Percentiles rank a stretch among this genome's conserved stretches.
Conservation (phyloP, 2,329 filamentous ascomycete species). For the Rutstroemia sp. region DNA sequence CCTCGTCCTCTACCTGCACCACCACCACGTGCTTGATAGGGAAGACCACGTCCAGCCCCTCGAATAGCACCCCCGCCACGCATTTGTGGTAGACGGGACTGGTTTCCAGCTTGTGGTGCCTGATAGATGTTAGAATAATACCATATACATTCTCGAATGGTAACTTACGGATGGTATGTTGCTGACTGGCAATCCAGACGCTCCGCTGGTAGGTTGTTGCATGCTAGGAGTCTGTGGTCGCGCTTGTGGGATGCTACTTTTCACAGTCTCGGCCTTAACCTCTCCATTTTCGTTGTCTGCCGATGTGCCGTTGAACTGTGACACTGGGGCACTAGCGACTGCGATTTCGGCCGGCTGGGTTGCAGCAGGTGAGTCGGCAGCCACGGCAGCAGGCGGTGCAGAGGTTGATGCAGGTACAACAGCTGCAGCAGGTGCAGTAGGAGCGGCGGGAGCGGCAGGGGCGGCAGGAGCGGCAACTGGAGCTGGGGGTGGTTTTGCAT, state of each 20-base stretch:
- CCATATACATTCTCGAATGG: neutral
- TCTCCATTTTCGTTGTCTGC: conserved; percentile 11
- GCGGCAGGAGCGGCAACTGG: conserved; percentile 10
- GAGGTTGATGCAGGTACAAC: conserved; percentile 9
- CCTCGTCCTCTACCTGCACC: conserved; percentile 26
- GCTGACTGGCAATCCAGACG: conserved; percentile 15
- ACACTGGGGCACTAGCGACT: neutral
- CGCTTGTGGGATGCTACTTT: conserved; percentile 7
- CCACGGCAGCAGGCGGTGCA: neutral
- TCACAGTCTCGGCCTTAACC: conserved; percentile 17
- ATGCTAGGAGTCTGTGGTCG: conserved; percentile 6
- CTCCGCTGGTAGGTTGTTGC: conserved; percentile 17
- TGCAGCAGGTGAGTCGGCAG: neutral
- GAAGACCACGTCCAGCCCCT: conserved; percentile 10
- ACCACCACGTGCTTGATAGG: conserved; percentile 16
- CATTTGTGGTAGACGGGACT: conserved; percentile 23
- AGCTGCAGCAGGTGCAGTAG: conserved; percentile 13
- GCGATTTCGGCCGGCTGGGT: neutral
- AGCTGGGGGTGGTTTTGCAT: conserved; percentile 42
- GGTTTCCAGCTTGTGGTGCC: conserved; percentile 18
- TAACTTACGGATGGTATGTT: conserved; percentile 25
- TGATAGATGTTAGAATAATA: conserved; percentile 10
- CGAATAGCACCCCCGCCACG: conserved; percentile 20
- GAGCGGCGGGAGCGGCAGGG: conserved; percentile 4
- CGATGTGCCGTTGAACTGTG: conserved; percentile 18